Conservation (phyloP, 2,329 filamentous ascomycete species). For the Lecanoromycetidae sp. region DNA sequence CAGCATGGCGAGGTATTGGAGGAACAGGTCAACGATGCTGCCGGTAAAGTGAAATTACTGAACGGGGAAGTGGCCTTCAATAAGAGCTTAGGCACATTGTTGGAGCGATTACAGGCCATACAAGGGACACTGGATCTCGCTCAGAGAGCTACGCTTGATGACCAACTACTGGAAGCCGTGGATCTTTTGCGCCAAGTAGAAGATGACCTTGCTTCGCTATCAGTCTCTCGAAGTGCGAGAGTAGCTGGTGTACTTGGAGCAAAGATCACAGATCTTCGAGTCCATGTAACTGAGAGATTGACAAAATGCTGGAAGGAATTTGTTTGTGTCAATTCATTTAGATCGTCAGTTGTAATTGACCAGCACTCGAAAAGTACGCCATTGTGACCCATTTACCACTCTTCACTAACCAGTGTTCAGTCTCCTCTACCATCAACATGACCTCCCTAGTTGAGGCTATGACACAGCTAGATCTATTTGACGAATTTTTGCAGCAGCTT, state of each 20-base stretch:
- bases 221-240: conserved; percentile 27
- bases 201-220: conserved; percentile 21
- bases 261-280: conserved; percentile 54
- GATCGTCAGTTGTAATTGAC: conserved; percentile 45
- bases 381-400: background rate
- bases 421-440: conserved; percentile 23
- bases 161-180: conserved; percentile 36
- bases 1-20: conserved; percentile 55
- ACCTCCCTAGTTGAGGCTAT: conserved; percentile 27
- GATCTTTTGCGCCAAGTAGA: conserved; percentile 36
- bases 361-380: conserved; percentile 39
- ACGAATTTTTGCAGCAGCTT: conserved; percentile 47
- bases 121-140: conserved; percentile 37
- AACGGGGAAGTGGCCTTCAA: conserved; percentile 50
- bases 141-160: conserved; percentile 33
- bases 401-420: conserved; percentile 11
- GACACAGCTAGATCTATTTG: conserved; percentile 25
- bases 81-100: conserved; percentile 37
- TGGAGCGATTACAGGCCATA: conserved; percentile 42
- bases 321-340: conserved; percentile 48
- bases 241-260: conserved; percentile 47
- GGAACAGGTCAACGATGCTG: conserved; percentile 50
- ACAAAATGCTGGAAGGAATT: conserved; percentile 59
- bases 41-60: conserved; percentile 43
- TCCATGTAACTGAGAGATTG: conserved; percentile 53